phyloP scores from a whole-genome alignment of 1,284 basidiomycete species.

The Melampsora larici-populina region DNA sequence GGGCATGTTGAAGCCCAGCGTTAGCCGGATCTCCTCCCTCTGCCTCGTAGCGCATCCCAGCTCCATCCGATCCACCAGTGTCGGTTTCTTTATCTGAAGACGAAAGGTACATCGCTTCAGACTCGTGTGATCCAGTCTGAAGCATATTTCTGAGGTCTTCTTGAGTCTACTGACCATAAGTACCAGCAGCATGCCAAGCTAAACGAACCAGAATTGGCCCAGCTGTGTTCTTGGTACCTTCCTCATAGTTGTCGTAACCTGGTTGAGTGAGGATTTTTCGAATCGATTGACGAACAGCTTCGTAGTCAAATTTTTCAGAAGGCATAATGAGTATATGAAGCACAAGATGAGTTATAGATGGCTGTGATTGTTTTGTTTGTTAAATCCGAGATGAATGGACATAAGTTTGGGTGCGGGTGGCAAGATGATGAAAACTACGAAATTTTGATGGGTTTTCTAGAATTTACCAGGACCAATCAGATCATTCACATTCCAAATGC shows the following conservation, averaged over 20 bases:
- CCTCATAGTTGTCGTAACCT: slow-evolving; percentile 34
- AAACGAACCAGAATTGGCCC: slow-evolving; percentile 57
- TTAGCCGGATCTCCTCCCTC: slow-evolving; percentile 51
- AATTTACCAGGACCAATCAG: no score
- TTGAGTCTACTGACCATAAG: slow-evolving; percentile 53
- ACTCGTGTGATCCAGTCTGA: slow-evolving; percentile 49
- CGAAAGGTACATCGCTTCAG: neutral
- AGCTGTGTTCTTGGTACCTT: slow-evolving; percentile 30
- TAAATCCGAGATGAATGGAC: no score
- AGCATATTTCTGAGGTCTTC: slow-evolving; percentile 12
- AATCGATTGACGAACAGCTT: slow-evolving; percentile 32
- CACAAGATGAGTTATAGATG: no score
- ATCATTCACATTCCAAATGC: no score
- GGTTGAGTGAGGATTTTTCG: slow-evolving; percentile 27
- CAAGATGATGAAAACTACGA: no score
- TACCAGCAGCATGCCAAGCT: slow-evolving; percentile 60
- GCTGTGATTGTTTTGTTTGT: no score
- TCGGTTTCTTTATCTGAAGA: slow-evolving; percentile 49
- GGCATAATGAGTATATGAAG: slow-evolving; percentile 19
- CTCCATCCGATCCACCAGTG: slow-evolving; percentile 60
- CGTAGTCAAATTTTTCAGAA: slow-evolving; percentile 27
- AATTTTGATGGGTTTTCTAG: no score
- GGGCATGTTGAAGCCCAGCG: slow-evolving; percentile 58
- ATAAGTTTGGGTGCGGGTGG: no score
- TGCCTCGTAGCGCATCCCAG: slow-evolving; percentile 56